A percentile compares a stretch with the other conserved stretches of the same genome.
Conservation (phyloP, 805 yeast species). For the Candida suzukii region DNA sequence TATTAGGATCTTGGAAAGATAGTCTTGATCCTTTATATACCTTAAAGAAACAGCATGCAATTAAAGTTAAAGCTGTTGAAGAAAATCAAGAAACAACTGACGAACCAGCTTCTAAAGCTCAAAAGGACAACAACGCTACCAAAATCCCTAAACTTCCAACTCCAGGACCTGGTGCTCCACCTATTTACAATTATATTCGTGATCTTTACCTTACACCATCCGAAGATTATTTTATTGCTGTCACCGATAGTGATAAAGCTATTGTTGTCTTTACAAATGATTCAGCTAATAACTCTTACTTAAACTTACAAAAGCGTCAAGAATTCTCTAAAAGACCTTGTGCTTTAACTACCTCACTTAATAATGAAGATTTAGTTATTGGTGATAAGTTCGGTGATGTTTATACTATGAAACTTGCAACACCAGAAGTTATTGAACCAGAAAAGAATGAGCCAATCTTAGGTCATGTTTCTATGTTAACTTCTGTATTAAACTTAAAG, state of each 20-base stretch:
- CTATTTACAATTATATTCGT: conserved; percentile 61
- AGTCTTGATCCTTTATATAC: conserved; percentile 39
- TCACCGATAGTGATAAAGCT: conserved; percentile 82
- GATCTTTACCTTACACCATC: conserved; percentile 46
- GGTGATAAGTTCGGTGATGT: conserved; percentile 98
- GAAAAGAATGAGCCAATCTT: conserved; percentile 56
- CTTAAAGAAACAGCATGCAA: conserved; percentile 41
- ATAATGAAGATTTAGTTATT: conserved; percentile 47
- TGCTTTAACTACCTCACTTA: conserved; percentile 54
- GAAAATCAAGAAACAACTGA: conserved; percentile 18
- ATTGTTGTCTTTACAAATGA: conserved; percentile 49
- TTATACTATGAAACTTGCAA: conserved; percentile 46
- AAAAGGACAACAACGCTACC: conserved; percentile 22
- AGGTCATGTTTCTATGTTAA: conserved; percentile 96
- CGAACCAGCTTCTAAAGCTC: conserved; percentile 17
- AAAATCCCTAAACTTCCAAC: conserved; percentile 46
- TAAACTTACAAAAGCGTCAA: conserved; percentile 58
- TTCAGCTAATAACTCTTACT: conserved; percentile 28
- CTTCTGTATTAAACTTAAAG: conserved; percentile 52
- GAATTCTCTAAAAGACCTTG: conserved; percentile 90
- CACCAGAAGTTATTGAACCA: conserved; percentile 25
- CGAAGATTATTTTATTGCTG: conserved; percentile 52
- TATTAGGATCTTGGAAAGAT: conserved; percentile 61
- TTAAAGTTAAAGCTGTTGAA: conserved; percentile 27
- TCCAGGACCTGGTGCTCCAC: conserved; percentile 67